Evolutionary conservation across 805 yeast genomes (phyloP), one percentile per base, ranked within the genome.

Genomic region (Helenozyma rhizophorensis): DNA sequence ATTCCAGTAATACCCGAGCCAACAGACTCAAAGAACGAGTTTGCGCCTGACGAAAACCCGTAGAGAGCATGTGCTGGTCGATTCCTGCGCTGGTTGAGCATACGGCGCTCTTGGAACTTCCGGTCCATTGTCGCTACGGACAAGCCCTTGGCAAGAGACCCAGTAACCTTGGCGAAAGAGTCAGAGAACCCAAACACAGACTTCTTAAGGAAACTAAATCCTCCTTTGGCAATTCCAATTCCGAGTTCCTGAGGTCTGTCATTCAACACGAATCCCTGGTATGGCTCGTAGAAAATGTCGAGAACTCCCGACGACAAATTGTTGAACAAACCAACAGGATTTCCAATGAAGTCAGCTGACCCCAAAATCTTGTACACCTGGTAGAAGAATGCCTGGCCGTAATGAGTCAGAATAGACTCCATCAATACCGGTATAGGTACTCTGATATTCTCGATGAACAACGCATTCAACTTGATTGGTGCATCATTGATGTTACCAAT

Each of bases 401-500:
- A 93, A 56, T 93, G 97, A 1, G 90, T 81, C 45, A 72, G 70
- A 14, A 90, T 70, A 21, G 84, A 78, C 37, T 80, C 82, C 21
- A 77, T 39, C 42, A 93, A 68, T 18, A 82, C 69, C 2, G 88
- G 85, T 4, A 83, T 54, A 3, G 97, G 95, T 1, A 89, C 94
- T 39, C 96, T 72, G 9, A 89, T 78, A 53, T 93, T 93, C 48
- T 88, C 97, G 53, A 90, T 72, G 38, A 87, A 72, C 45, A 94
- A 68, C 0, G 97, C 88, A 50, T 90, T 87, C 54, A 93, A 64
- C 50, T 83, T 76, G 27, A 93, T 84, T 1, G 97, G 97, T 0
- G 99, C 98, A 58, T 93, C 97, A 53, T 90, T 90, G 39, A 94
- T 85, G 55, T 90, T 93, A 16, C 97, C 98, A 42, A 93, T 76